Evolutionary conservation across 2,329 filamentous ascomycete genomes (phyloP), one percentile per base, ranked within the genome.

Genomic region (Arthrocladium fulminans): DNA sequence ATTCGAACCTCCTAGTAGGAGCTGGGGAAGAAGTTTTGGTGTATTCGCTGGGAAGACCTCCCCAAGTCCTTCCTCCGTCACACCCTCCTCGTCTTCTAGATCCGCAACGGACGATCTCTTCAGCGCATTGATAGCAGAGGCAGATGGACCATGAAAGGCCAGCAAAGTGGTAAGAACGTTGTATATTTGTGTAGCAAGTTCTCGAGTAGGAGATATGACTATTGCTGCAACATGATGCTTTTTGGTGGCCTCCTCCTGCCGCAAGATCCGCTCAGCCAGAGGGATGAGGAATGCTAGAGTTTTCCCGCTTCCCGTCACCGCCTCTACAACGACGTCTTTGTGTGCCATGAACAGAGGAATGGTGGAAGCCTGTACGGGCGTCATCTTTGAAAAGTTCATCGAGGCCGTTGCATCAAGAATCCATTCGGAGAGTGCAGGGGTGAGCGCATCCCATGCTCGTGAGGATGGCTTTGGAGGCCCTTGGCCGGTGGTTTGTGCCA

Each of bases 281-380:
- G 89, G 88, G 40, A 96, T 82, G 27, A 94, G 70, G 60, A 90
- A 98, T 1, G 87, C 79, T 24, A 95, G 72, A 0, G 88, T 95
- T 69, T 96, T 95, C 51, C 88, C 88, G 65, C 86, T 92, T 10
- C 89, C 88, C 2, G 88, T 95, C 3, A 94, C 88, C 25, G 88
- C 88, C 71, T 94, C 88, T 4, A 95, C 88, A 1, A 95, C 88
- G 3, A 94, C 86, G 66, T 95, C 88, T 61, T 94, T 94, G 64
- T 94, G 86, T 45, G 81, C 83, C 68, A 89, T 82, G 63, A 95
- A 92, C 45, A 95, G 77, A 10, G 88, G 88, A 56, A 96, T 84
- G 3, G 87, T 84, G 51, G 88, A 90, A 38, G 89, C 87, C 69
- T 97, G 90, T n/a, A 96, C 89, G 1, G 90, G 90, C 2, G 89